Evolutionary conservation across 1,139 yeast genomes (phyloP), one percentile per base, ranked within the genome.

Genomic region (Diutina rugosa): DNA sequence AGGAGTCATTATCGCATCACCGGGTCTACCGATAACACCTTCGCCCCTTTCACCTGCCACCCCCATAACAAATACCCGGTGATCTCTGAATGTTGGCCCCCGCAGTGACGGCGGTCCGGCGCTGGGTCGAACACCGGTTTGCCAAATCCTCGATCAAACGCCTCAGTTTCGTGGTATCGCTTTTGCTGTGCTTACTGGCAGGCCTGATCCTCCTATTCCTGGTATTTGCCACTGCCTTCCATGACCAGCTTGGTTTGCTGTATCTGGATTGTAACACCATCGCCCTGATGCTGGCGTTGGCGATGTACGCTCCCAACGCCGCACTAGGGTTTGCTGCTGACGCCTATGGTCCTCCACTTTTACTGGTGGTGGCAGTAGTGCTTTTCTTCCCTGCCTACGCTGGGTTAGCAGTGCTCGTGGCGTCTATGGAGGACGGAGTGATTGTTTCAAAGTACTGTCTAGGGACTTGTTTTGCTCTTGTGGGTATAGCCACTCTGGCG

Each of bases 301-400:
- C 97, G 2, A 84, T 89, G 82, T 93, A 93, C 67, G 69, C 90
- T 57, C 85, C 95, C 18, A 81, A 91, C 6, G 97, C 98, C 0
- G 66, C 85, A 0, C 71, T 91, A 54, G 99, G 99, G 0, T 82
- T 87, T 62, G 69, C 88, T 55, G 91, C 95, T 0, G 98, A 93
- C 67, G 72, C 82, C 30, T 87, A 86, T 65, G 97, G 97, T 0
- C 95, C 96, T 1, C 86, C 88, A 14, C 66, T 87, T 30, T 69
- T 91, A 54, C 84, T 93, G 4, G 63, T 85, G 28, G 65, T 87
- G 38, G 81, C 95, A 21, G 72, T 86, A 49, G 60, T 81, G 59
- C 72, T 87, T 53, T 87, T 87, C 62, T 76, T 82, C n/a, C 90
- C 96, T 0, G 85, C 91, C 26, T 91, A 91, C 68, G 68, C 77